Base-by-base conservation (phyloP, 345 rosid genomes). In the Bruguiera sexangula region DNA sequence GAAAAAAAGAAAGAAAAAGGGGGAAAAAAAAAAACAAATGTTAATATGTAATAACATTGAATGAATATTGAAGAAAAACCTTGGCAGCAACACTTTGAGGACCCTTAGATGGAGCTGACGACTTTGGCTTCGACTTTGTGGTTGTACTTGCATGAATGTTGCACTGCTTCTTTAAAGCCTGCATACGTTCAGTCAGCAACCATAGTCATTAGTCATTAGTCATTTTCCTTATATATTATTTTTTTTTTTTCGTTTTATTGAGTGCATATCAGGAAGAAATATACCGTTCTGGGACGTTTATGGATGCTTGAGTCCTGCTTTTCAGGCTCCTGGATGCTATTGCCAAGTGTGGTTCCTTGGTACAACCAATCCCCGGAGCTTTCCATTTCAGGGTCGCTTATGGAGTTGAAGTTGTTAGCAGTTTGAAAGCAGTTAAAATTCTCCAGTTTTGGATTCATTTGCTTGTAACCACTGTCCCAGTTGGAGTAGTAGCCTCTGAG, bases 81-180 rank as follows among this genome's bases (percentile, higher is more conserved):
- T 91, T 94, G 60, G 98, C 98, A 34, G 98, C 95, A 71, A 94
- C 76, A 72, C 97, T 94, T 70, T 94, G 98, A 0, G 95, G 98
- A 69, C 88, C 97, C 77, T 91, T 94, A 2, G 91, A 68, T 64
- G 88, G 65, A 62, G 81, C 63, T 34, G 81, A 48, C 81, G 81
- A 48, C 81, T 86, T 88, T 1, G 83, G 63, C 70, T 88, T 88
- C 2, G 81, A 74, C 70, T 84, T 89, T 78, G 68, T 82, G 50
- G 65, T 62, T 58, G 80, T 66, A 6, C 21, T 37, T 8, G 43
- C 43, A 37, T 1, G 9, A 37, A 9, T 66, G 16, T 39, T 77
- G 77, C 85, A 75, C 55, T 77, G 87, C 80, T 85, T 93, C 91
- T 90, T 92, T 6, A 73, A 31, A 32, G 81, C 74, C 78, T 80